Base-by-base conservation (phyloP, 805 yeast genomes). In the Kregervanrija delftensis region DNA sequence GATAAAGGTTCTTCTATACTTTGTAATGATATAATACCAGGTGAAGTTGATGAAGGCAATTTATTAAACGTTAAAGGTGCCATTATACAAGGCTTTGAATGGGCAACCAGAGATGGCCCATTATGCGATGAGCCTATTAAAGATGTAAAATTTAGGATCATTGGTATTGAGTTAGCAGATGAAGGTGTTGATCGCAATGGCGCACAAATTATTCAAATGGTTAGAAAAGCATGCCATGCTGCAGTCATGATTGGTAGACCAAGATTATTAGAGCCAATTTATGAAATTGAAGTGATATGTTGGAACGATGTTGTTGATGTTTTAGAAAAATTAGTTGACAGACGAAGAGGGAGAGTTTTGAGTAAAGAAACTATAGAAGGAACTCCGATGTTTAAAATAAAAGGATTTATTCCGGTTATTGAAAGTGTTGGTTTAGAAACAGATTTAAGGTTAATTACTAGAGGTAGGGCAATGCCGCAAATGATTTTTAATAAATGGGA, bases 391-490 rank as follows among this genome's bases (percentile, higher is more conserved):
- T 77, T 71, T 54, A 72, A 68, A 47, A 66, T 88, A 0, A 65
- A 65, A 35, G 96, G 90, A 0, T 64, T 61, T 30, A 66, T 93
- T 0, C 99, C 99, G 0, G 93, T 86, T 1, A 85, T 93, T 39
- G 99, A 93, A 51, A 83, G 96, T 2, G 68, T 83, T 43, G 99
- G 98, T 0, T 71, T 93, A 39, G 96, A 87, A 57, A 79, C 95
- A 0, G 99, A 93, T 60, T 65, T 93, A 31, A 65, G 96, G 49
- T 62, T 87, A 11, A 75, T 81, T 11, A 80, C 96, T 0, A 81
- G 79, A 49, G 96, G 96, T 4, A 83, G 77, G 54, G 90, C 93
- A 0, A 72, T 78, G 70, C 77, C 88, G 39, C 77, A 77, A 39
- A 59, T 83, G 49, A 74, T 73, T 40, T 87, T 86, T 61, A 72